Conservation (phyloP, 2,329 filamentous ascomycete species). For the Fusarium setosum region DNA sequence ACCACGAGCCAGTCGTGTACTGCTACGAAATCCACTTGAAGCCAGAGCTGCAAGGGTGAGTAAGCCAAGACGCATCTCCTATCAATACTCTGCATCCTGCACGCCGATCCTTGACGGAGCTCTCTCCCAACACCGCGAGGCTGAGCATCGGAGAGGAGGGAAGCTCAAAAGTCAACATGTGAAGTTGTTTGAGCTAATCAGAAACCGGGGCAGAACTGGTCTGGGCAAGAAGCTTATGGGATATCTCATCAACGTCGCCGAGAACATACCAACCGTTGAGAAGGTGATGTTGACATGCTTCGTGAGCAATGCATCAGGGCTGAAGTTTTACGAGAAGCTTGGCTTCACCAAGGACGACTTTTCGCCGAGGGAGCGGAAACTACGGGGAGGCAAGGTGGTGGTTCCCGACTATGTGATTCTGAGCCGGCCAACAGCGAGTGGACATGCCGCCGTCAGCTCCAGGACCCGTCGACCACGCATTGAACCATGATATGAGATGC, state of each 20-base stretch:
- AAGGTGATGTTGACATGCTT: slow-evolving; percentile 85
- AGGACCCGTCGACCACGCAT: slow-evolving; percentile 23
- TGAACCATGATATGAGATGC: background rate
- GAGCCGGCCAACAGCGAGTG: slow-evolving; percentile 56
- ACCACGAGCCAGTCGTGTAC: slow-evolving; percentile 74
- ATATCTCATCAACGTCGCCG: slow-evolving; percentile 64
- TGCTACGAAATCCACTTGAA: slow-evolving; percentile 83
- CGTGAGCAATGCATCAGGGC: slow-evolving; percentile 66
- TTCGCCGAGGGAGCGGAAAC: slow-evolving; percentile 63
- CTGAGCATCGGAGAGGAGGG: background rate
- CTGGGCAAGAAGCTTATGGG: slow-evolving; percentile 71
- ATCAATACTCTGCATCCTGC: background rate
- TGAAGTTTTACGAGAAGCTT: slow-evolving; percentile 69
- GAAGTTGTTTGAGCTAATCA: slow-evolving; percentile 12
- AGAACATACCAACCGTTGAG: slow-evolving; percentile 62
- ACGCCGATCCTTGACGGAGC: slow-evolving; percentile 9
- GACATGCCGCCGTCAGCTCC: slow-evolving; percentile 11
- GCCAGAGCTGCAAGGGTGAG: slow-evolving; percentile 64
- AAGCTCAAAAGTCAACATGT: background rate
- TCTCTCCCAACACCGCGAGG: background rate
- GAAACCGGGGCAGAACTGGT: slow-evolving; percentile 61
- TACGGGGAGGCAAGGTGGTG: slow-evolving; percentile 65
- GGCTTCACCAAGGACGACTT: slow-evolving; percentile 68
- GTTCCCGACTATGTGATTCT: slow-evolving; percentile 70
- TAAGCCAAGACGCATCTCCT: slow-evolving; percentile 14